Evolutionary conservation across 23 red algal genomes (phyloP).

Genomic region (Gracilariopsis chorda): DNA sequence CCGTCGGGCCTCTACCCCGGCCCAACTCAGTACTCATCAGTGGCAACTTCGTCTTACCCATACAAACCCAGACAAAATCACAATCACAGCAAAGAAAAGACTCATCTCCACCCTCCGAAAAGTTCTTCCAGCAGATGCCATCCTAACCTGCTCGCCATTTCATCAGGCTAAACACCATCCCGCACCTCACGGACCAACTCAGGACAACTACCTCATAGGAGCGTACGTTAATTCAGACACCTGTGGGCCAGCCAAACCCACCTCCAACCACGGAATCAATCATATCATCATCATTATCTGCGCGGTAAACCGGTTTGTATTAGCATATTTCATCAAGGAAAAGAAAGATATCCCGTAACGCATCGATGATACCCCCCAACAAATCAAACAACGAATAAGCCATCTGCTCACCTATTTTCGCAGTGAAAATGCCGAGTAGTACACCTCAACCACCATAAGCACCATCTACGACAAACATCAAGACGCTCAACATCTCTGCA

Average conservation of each 20-base stretch:
- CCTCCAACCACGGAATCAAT: too few relatives aligned
- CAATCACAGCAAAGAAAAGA: neutral
- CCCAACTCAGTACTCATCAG: too few relatives aligned
- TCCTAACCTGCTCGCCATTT: neutral
- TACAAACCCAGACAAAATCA: neutral
- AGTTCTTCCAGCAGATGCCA: neutral
- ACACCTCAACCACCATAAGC: neutral
- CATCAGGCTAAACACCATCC: neutral
- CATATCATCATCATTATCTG: neutral
- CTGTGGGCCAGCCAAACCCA: too few relatives aligned
- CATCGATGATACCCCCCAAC: neutral
- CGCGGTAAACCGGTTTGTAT: neutral
- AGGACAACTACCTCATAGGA: too few relatives aligned
- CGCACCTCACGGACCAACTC: too few relatives aligned
- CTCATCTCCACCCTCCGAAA: neutral
- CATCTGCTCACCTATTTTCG: neutral
- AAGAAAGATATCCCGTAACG: neutral
- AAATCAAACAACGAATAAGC: neutral
- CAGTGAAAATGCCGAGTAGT: conserved; percentile 1
- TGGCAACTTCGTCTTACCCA: neutral
- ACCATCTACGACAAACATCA: neutral
- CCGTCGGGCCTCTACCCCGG: too few relatives aligned
- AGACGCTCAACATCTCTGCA: neutral
- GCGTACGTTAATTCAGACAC: too few relatives aligned
- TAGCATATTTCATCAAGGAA: neutral